Base-by-base conservation (phyloP, 139 green algal genomes). In the Chlamydomonas incerta region DNA sequence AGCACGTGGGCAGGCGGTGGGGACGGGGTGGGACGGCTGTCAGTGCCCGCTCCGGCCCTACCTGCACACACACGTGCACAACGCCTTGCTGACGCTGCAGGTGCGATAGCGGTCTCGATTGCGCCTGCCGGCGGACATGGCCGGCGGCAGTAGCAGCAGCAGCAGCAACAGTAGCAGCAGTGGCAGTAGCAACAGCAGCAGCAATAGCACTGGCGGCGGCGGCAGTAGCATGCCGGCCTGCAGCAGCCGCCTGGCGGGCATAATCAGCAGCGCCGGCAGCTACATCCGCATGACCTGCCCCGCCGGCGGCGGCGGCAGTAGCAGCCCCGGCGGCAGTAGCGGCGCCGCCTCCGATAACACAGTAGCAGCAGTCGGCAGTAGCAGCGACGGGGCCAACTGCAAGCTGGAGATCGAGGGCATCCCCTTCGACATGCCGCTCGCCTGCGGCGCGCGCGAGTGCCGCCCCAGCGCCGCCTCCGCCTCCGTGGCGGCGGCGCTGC, bases 401-500 rank as follows among this genome's bases (percentile, higher is more conserved):
- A 57, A 57, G 65, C 79, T 85, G 31, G n/a, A 20, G 6, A 47
- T 85, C 0, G 47, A 85, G 13, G 66, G 66, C 21, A 29, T 85
- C 0, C 46, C 65, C 1, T 75, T 85, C n/a, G 26, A 26, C 11
- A 17, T 75, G 23, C 79, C 65, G 10, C 24, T 85, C 55, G 8
- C 55, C 11, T 84, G 77, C 65, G 31, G n/a, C n/a, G 13, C 63
- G 10, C 67, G 35, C n/a, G 79, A 85, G 79, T 85, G 79, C 47
- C 79, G 79, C 57, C 76, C 79, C 6, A 50, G 13, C 18, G 14
- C 31, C 26, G 26, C 79, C 20, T 31, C n/a, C 29, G 65, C 79
- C 37, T n/a, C 21, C n/a, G 79, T 85, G 41, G 79, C 79, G 79
- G 65, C 79, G 66, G n/a, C 79, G 46, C 66, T 83, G 76, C n/a